Evolutionary conservation across 2,329 filamentous ascomycete genomes (phyloP).

Genomic region (Talaromyces funiculosus): DNA sequence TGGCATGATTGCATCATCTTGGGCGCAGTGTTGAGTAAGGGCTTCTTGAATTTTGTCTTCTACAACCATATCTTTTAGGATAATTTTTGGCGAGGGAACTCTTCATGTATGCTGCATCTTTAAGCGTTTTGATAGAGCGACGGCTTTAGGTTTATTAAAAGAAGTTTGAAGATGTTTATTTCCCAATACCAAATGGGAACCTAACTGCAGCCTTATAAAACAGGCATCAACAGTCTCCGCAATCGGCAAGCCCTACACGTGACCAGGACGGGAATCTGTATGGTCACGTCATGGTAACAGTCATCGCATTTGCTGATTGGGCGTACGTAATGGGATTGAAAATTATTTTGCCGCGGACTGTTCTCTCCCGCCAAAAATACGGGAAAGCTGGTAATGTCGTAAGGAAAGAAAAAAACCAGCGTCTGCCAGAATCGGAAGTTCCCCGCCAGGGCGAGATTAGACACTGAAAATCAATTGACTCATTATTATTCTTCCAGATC

Average conservation of each 20-base stretch:
- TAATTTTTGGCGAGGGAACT: not conserved
- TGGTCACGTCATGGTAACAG: not conserved
- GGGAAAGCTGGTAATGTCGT: not conserved
- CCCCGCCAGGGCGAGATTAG: not conserved
- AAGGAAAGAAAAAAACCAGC: not conserved
- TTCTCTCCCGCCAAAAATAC: not conserved
- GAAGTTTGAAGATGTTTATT: not conserved
- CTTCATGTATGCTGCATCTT: not conserved
- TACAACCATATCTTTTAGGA: not conserved
- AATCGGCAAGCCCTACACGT: not conserved
- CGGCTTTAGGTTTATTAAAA: not conserved
- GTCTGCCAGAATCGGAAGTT: not conserved
- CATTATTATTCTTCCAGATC: not conserved
- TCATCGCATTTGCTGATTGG: not conserved
- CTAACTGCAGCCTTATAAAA: not conserved
- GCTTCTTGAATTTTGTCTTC: not conserved
- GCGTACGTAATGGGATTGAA: not conserved
- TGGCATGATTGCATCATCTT: slow-evolving; percentile 12
- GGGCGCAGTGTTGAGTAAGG: not conserved
- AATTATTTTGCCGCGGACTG: not conserved
- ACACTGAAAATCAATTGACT: not conserved
- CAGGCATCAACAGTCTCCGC: not conserved
- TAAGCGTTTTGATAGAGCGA: not conserved
- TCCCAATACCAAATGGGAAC: not conserved
- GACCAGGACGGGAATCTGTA: not conserved